These are phyloP conservation scores for Naganishia sp. DNA, from an alignment of 1,284 basidiomycete species.

Conservation along the genomic window DNA sequence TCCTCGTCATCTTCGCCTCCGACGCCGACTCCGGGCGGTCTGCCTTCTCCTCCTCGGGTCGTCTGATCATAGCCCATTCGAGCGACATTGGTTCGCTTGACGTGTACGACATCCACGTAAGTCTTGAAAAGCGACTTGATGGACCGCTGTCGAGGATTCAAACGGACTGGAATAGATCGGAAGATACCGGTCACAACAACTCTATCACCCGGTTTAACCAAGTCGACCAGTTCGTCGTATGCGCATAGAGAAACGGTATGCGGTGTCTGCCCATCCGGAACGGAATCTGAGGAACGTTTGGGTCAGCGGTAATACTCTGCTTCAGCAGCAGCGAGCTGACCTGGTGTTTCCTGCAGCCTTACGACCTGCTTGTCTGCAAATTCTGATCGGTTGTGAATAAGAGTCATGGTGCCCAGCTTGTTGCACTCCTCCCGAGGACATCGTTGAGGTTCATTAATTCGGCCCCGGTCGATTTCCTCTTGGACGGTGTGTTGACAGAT, in stretches of 20 bases:
- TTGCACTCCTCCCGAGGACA: slow-evolving; percentile 93
- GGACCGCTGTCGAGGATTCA: slow-evolving; percentile 86
- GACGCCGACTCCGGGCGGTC: slow-evolving; percentile 72
- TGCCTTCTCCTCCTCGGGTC: slow-evolving; percentile 63
- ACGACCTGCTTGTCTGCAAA: slow-evolving; percentile 96
- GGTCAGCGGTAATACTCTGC: neutral
- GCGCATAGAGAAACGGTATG: slow-evolving; percentile 94
- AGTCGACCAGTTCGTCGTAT: slow-evolving; percentile 95
- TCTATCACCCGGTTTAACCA: slow-evolving; percentile 91
- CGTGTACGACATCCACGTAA: slow-evolving; percentile 91
- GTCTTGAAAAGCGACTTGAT: slow-evolving; percentile 96
- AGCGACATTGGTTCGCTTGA: slow-evolving; percentile 71
- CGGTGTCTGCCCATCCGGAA: slow-evolving; percentile 97
- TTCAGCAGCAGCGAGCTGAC: slow-evolving; percentile 34
- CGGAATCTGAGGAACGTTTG: slow-evolving; percentile 65
- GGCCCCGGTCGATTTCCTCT: slow-evolving; percentile 93
- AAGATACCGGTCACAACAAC: slow-evolving; percentile 91
- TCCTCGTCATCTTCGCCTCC: slow-evolving; percentile 76
- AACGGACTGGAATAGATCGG: slow-evolving; percentile 86
- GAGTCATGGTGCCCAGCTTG: slow-evolving; percentile 82
- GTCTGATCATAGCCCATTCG: slow-evolving; percentile 76
- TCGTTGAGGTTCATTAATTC: slow-evolving; percentile 85
- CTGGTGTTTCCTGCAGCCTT: slow-evolving; percentile 90
- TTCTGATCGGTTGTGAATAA: slow-evolving; percentile 95
- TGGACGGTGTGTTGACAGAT: slow-evolving; percentile 92